phyloP scores from a whole-genome alignment of 768 basidiomycete genomes.

The Chlorophyllum brunneum region DNA sequence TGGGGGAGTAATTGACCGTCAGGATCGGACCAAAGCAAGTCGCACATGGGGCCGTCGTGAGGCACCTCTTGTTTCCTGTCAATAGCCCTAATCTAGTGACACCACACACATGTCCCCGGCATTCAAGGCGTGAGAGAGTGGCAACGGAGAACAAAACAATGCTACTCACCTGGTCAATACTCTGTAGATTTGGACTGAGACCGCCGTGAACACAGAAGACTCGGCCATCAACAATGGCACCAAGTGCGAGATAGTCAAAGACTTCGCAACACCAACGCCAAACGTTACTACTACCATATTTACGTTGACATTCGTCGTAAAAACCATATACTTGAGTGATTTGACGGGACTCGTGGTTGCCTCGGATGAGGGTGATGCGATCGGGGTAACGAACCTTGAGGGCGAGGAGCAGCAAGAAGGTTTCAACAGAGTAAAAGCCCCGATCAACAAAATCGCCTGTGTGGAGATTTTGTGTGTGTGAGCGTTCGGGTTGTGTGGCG shows the following conservation, averaged over 20 bases:
- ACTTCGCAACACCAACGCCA: constrained; percentile 99
- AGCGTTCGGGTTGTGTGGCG: not conserved
- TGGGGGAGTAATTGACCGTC: constrained; percentile 60
- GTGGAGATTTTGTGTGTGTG: constrained; percentile 1
- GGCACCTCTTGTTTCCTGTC: constrained; percentile 97
- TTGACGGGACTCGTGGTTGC: constrained; percentile 96
- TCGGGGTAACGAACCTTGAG: constrained; percentile 98
- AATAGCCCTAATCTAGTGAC: constrained; percentile 79
- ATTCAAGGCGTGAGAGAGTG: constrained; percentile 11
- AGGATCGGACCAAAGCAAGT: constrained; percentile 98
- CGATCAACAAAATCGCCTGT: constrained; percentile 98
- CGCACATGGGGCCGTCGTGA: constrained; percentile 98
- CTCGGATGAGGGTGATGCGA: constrained; percentile 93
- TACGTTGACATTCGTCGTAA: constrained; percentile 95
- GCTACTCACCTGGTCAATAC: constrained; percentile 77
- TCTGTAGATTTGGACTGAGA: constrained; percentile 82
- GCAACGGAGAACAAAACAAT: constrained; percentile 8
- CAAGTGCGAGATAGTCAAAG: constrained; percentile 93
- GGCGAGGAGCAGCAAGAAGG: constrained; percentile 89
- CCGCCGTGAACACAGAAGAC: constrained; percentile 99
- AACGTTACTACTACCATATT: constrained; percentile 91
- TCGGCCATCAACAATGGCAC: constrained; percentile 93
- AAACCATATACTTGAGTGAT: constrained; percentile 96
- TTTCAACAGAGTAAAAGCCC: constrained; percentile 96
- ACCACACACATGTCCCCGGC: not conserved